A percentile compares a stretch with the other conserved stretches of the same genome.
Conservation (phyloP, 225 moss, liverwort and hornwort species). For the Sphagnum contortum region DNA sequence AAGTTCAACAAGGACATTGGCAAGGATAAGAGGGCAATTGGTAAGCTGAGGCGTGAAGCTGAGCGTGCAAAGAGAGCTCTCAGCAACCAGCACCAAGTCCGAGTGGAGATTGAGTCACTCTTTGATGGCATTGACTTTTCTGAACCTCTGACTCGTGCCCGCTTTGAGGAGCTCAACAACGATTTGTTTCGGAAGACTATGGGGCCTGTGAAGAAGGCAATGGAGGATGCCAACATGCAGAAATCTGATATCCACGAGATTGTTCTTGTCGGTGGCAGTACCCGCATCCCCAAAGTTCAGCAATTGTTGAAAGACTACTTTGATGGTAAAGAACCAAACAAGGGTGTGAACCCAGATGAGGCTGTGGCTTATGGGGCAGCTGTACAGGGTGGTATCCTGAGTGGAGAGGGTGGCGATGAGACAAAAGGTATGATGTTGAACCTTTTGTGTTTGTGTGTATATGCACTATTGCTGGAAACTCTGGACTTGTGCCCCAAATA, state of each 20-base stretch:
- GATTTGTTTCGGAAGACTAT: conserved; percentile 7
- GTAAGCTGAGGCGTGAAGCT: conserved; percentile 23
- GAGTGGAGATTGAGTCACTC: conserved; percentile 7
- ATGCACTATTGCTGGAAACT: too few species aligned
- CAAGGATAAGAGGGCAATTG: conserved; percentile 25
- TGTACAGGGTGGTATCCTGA: conserved; percentile 8
- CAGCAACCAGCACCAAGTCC: conserved; percentile 13
- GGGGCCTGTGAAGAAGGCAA: conserved; percentile 9
- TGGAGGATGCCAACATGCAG: conserved; percentile 5
- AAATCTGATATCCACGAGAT: conserved; percentile 7
- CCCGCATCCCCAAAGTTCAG: conserved; percentile 11
- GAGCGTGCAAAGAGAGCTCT: conserved; percentile 32
- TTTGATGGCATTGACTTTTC: conserved; percentile 9
- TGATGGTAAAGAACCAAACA: conserved; percentile 8
- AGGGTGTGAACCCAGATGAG: conserved; percentile 12
- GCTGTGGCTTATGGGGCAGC: conserved; percentile 12
- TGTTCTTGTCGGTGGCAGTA: conserved; percentile 8
- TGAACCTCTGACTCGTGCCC: conserved; percentile 7
- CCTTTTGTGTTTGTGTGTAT: too few species aligned
- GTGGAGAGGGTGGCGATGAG: conserved; percentile 7
- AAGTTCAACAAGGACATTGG: conserved; percentile 14
- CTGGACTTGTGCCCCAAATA: too few species aligned
- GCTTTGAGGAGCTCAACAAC: conserved; percentile 10
- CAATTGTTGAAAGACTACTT: conserved; percentile 5
- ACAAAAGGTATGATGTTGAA: neutral